Evolutionary conservation across 495 filamentous ascomycete species (phyloP), one percentile per base, ranked within the genome.

Genomic region (Halenospora varia): DNA sequence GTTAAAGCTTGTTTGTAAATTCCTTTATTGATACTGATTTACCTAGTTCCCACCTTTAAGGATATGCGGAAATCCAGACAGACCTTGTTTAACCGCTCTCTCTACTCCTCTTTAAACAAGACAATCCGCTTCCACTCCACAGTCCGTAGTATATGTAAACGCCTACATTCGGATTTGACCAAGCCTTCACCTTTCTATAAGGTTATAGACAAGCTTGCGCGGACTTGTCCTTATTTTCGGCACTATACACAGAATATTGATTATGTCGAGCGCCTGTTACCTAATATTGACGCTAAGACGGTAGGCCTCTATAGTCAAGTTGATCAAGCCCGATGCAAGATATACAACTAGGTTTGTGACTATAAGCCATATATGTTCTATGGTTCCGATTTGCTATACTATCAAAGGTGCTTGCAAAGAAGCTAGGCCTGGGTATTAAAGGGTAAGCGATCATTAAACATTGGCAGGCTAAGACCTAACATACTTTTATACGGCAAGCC

Each of bases 51-150:
- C 29, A 56, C 48, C 46, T 61, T 61, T 61, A 20, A 61, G 41
- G 59, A 57, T 56, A 57, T 61, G 22, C 48, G 41, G 53, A 61
- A 61, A 61, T 61, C 59, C 40, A 57, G 53, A 57, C n/a, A 61
- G 59, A 56, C 47, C 53, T 61, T 53, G 53, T 61, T 61, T 25
- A 19, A 61, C 41, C 53, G 53, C 48, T 61, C 53, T 57, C 59
- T 61, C 59, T 61, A 61, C 59, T 61, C 35, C 48, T 57, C 59
- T 56, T 57, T 40, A 10, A 40, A 61, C n/a, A 53, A 61, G 53
- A 61, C 48, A 48, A 61, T 25, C 20, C 23, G 53, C 53, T 61
- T 61, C 53, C 25, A 61, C 41, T 56, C 59, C 15, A 61, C 23
- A 51, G 35, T 61, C 47, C 19, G 35, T 52, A 23, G 18, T 61